These are phyloP conservation scores for Talaromyces verruculosus DNA, from an alignment of 2,329 filamentous ascomycete species.

Conservation along the genomic window DNA sequence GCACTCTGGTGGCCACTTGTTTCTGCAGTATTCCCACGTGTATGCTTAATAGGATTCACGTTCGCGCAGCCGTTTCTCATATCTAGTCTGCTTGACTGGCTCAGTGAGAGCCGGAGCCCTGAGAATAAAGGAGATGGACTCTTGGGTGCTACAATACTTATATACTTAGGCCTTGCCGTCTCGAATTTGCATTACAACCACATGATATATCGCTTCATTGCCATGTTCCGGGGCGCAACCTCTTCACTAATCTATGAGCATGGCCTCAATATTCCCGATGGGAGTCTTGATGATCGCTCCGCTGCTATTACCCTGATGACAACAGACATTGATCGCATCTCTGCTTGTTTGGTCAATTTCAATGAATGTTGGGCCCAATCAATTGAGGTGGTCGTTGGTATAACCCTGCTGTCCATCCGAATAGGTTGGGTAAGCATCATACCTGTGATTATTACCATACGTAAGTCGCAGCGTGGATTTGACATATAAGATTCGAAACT, in stretches of 20 bases:
- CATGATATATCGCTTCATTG: conserved; percentile 17
- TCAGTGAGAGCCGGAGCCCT: conserved; percentile 22
- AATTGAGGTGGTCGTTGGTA: conserved; percentile 15
- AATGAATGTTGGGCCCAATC: conserved; percentile 19
- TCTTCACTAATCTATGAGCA: conserved; percentile 13
- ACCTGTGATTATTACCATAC: background rate
- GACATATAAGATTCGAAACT: background rate
- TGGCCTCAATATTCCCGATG: conserved; percentile 5
- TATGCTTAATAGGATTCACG: conserved; percentile 17
- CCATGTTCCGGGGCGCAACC: conserved; percentile 18
- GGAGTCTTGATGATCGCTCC: conserved; percentile 12
- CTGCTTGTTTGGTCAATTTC: conserved; percentile 11
- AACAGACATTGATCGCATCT: conserved; percentile 17
- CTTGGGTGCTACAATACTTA: conserved; percentile 13
- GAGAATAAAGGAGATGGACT: conserved; percentile 18
- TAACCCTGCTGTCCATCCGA: conserved; percentile 2
- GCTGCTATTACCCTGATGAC: conserved; percentile 18
- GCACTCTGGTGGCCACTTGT: conserved; percentile 14
- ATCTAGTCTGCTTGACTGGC: conserved; percentile 15
- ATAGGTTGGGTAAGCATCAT: conserved; percentile 18
- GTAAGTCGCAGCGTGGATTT: background rate
- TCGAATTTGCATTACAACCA: conserved; percentile 15
- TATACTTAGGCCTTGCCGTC: conserved; percentile 15
- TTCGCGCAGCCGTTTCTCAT: conserved; percentile 15
- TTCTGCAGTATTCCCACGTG: conserved; percentile 13